Evolutionary conservation across 768 basidiomycete species (phyloP).

Genomic region (Xerocomellus intermedius): DNA sequence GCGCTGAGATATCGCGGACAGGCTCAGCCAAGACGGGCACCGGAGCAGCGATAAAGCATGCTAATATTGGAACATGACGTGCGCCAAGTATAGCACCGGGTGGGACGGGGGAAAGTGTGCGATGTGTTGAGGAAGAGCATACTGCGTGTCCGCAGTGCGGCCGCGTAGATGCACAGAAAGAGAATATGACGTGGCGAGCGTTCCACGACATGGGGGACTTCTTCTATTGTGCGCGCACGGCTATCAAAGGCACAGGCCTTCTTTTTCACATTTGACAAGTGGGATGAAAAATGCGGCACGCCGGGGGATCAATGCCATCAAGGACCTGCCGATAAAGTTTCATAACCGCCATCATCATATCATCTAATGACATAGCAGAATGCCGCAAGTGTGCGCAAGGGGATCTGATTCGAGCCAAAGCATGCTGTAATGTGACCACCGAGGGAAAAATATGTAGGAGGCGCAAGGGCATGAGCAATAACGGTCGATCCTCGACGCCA

Average conservation of each 20-base stretch:
- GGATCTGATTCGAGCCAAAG: conserved; percentile 9
- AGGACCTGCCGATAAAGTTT: conserved; percentile 27
- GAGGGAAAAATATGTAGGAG: conserved; percentile 12
- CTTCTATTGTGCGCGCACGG: conserved; percentile 19
- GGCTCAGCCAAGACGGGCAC: conserved; percentile 4
- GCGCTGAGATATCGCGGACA: conserved; percentile 15
- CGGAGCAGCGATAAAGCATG: not conserved
- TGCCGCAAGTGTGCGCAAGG: conserved; percentile 11
- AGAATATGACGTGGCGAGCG: conserved; percentile 20
- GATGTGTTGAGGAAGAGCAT: conserved; percentile 1
- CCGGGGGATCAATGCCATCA: conserved; percentile 29
- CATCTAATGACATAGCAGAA: conserved; percentile 21
- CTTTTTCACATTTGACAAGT: conserved; percentile 18
- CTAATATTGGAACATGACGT: conserved; percentile 11
- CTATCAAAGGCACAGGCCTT: conserved; percentile 26
- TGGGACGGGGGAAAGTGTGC: conserved; percentile 1
- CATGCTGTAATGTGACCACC: conserved; percentile 25
- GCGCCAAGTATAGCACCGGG: not conserved
- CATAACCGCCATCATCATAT: conserved; percentile 28
- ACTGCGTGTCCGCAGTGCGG: conserved; percentile 26
- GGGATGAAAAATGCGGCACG: conserved; percentile 21
- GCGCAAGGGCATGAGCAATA: conserved; percentile 4
- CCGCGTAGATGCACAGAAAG: conserved; percentile 13
- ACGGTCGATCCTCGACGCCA: conserved; percentile 23
- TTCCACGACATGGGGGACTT: conserved; percentile 18